Conservation (phyloP, 495 filamentous ascomycete species). For the Echria macrotheca region DNA sequence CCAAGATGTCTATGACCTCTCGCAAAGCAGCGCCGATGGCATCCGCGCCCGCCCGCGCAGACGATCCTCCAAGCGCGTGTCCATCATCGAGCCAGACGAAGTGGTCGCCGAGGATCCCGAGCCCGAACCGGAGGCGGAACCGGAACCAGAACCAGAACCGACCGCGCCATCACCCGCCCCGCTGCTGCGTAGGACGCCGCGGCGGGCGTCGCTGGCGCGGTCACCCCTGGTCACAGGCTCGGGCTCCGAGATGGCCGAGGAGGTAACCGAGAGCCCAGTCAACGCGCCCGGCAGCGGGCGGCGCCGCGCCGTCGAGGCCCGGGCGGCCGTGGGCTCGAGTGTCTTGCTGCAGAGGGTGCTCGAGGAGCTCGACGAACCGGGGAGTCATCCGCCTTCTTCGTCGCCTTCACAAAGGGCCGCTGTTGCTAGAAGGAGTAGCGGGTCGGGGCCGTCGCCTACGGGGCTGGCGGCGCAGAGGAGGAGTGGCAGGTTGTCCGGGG, state of each 20-base stretch:
- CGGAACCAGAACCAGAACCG: no score
- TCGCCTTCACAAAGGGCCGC: constrained; percentile 36
- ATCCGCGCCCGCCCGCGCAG: background rate
- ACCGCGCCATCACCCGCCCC: no score
- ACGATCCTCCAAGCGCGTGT: background rate
- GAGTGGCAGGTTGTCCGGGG: constrained; percentile 11
- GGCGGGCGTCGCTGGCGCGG: background rate
- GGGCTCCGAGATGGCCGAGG: constrained; percentile 14
- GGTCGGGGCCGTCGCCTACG: background rate
- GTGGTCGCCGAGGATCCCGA: background rate
- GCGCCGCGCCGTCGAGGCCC: constrained; percentile 27
- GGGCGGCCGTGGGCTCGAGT: constrained; percentile 23
- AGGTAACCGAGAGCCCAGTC: constrained; percentile 44
- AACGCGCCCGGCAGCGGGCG: constrained; percentile 42
- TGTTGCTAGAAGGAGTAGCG: constrained; percentile 23
- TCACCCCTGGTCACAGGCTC: background rate
- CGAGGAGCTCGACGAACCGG: no score
- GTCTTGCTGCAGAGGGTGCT: constrained; percentile 26
- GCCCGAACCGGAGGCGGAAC: no score
- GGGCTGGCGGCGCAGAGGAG: background rate
- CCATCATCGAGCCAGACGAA: background rate
- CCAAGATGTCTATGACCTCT: constrained; percentile 17
- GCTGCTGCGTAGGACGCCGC: no score
- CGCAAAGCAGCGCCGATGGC: constrained; percentile 13
- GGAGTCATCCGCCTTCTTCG: no score